Percentiles rank a stretch among this genome's conserved stretches.
Conservation (phyloP, 768 basidiomycete species). For the Lactifluus subvellereus region DNA sequence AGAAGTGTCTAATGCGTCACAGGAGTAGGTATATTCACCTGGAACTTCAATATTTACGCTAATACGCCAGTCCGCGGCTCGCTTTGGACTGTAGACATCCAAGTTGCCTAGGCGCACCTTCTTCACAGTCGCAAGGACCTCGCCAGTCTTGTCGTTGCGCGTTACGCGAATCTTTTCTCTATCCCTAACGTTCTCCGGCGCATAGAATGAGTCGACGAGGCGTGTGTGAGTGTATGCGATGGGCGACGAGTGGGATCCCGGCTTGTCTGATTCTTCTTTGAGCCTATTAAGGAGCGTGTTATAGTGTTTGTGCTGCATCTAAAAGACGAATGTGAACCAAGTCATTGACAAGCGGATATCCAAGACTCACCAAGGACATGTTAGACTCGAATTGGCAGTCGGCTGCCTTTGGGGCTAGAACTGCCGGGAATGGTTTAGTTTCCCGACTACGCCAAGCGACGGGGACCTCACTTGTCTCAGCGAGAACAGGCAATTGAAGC, state of each 20-base stretch:
- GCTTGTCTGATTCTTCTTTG: conserved; percentile 48
- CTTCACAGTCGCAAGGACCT: conserved; percentile 62
- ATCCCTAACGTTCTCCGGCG: conserved; percentile 35
- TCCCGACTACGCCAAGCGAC: neutral
- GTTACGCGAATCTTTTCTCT: conserved; percentile 75
- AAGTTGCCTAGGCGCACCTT: conserved; percentile 85
- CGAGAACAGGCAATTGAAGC: conserved; percentile 62
- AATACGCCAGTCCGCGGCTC: conserved; percentile 84
- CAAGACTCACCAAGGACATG: conserved; percentile 71
- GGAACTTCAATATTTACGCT: conserved; percentile 91
- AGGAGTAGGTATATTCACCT: conserved; percentile 42
- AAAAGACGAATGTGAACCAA: conserved; percentile 9
- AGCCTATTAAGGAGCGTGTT: conserved; percentile 84
- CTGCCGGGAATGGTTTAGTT: conserved; percentile 37
- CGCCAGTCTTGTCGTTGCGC: conserved; percentile 64
- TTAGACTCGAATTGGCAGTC: conserved; percentile 85
- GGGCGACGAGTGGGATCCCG: conserved; percentile 48
- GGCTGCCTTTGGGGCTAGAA: conserved; percentile 54
- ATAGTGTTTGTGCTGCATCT: conserved; percentile 85
- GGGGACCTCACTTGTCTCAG: conserved; percentile 64
- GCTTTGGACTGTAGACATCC: conserved; percentile 80
- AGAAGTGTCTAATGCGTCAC: neutral
- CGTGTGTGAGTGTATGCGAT: conserved; percentile 73
- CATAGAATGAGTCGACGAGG: conserved; percentile 76
- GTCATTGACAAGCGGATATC: neutral